Conservation (phyloP, 768 basidiomycete species). For the Boletus patriciae region DNA sequence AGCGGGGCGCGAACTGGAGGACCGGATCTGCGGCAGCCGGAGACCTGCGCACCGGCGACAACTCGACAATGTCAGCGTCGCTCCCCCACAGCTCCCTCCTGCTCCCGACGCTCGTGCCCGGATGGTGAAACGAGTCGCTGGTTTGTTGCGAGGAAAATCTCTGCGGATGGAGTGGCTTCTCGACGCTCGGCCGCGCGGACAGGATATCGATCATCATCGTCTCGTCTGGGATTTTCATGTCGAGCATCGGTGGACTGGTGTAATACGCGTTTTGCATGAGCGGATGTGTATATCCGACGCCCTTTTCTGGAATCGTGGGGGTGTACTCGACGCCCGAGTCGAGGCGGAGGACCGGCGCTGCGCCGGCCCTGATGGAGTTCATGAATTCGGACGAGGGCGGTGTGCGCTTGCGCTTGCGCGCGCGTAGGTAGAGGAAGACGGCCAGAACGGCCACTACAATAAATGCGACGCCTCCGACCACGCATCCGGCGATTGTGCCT, state of each 20-base stretch:
- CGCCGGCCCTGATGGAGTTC: slow-evolving; percentile 26
- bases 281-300: slow-evolving; percentile 2
- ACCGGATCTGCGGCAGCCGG: slow-evolving; percentile 2
- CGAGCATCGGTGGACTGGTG: slow-evolving; percentile 1
- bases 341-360: slow-evolving; percentile 28
- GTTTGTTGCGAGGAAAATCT: slow-evolving; percentile 17
- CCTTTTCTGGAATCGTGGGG: slow-evolving; percentile 20
- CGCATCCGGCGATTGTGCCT: slow-evolving; percentile 54
- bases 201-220: slow-evolving; percentile 10
- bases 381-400: slow-evolving; percentile 64
- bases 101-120: slow-evolving; percentile 20
- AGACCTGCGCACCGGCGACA: slow-evolving; percentile 8
- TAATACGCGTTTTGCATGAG: slow-evolving; percentile 17
- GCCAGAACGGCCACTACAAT: slow-evolving; percentile 37
- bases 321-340: slow-evolving; percentile 21
- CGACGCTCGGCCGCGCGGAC: slow-evolving; percentile 17
- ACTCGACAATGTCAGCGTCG: slow-evolving; percentile 14
- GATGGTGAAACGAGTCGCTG: slow-evolving; percentile 7
- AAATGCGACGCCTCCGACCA: slow-evolving; percentile 49
- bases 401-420: slow-evolving; percentile 40
- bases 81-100: slow-evolving; percentile 24
- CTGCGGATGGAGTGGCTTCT: slow-evolving; percentile 24
- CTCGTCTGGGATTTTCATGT: slow-evolving; percentile 18
- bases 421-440: slow-evolving; percentile 43
- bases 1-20: slow-evolving; percentile 13